Conservation (phyloP, 495 filamentous ascomycete genomes). For the Neurospora sp. region DNA sequence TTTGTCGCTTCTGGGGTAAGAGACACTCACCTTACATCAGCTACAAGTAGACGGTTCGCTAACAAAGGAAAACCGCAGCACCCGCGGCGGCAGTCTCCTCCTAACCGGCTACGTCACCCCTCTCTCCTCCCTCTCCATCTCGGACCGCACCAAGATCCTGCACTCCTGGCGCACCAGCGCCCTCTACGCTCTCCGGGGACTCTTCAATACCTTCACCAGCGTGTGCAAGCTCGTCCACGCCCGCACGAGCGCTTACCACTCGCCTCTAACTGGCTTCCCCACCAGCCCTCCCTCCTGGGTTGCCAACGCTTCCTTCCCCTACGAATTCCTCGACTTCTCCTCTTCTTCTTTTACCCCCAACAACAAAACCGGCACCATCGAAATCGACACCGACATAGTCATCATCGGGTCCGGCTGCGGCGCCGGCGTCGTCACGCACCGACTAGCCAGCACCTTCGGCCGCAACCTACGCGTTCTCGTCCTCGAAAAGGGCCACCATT, state of each 20-base stretch:
- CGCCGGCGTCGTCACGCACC: conserved; percentile 73
- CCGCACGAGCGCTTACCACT: conserved; percentile 45
- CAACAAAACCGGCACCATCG: conserved; percentile 18
- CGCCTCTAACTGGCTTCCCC: conserved; percentile 51
- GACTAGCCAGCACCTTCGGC: conserved; percentile 50
- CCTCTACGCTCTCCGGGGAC: conserved; percentile 43
- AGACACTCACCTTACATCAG: not conserved
- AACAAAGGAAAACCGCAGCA: conserved; percentile 35
- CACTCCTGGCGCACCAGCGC: conserved; percentile 48
- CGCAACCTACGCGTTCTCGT: conserved; percentile 61
- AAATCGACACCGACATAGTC: conserved; percentile 69
- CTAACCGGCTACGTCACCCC: conserved; percentile 54
- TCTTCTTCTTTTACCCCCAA: not conserved
- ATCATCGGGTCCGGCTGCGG: conserved; percentile 84
- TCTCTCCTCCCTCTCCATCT: conserved; percentile 50
- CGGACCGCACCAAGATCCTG: conserved; percentile 50
- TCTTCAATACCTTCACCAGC: conserved; percentile 45
- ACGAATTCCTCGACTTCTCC: conserved; percentile 41
- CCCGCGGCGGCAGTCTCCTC: conserved; percentile 53
- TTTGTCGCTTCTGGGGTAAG: conserved; percentile 23
- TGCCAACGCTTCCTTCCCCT: conserved; percentile 34
- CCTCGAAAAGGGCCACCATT: conserved; percentile 56
- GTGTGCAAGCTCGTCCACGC: conserved; percentile 51
- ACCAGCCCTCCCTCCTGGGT: conserved; percentile 50
- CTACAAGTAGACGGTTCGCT: not conserved